These are phyloP conservation scores for Erodium texanum DNA, from an alignment of 441 rosid species.

Conservation along the genomic window DNA sequence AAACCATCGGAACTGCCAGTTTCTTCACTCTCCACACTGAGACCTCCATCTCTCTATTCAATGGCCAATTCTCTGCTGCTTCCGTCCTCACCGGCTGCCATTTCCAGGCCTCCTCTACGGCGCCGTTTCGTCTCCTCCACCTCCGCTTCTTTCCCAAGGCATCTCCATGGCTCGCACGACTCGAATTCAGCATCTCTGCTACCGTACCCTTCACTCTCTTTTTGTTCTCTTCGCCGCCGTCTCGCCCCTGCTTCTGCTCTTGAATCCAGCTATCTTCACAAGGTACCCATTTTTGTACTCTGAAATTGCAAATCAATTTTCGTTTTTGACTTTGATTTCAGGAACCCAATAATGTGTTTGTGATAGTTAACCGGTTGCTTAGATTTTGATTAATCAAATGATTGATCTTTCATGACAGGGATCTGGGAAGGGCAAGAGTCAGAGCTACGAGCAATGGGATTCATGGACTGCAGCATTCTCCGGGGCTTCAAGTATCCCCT, in stretches of 20 bases:
- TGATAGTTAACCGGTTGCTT: no score
- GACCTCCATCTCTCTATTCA: not conserved
- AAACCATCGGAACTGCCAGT: not conserved
- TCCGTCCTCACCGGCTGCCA: no score
- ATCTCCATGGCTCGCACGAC: no score
- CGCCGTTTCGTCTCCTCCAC: slow-evolving; percentile 4
- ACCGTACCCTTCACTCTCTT: no score
- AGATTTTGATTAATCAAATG: no score
- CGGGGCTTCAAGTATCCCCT: slow-evolving; percentile 36
- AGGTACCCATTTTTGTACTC: no score
- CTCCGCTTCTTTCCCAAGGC: not conserved
- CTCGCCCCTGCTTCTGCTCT: not conserved
- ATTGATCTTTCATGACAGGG: not conserved
- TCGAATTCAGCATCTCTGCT: not conserved
- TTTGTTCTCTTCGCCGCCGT: slow-evolving; percentile 3
- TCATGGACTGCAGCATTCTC: not conserved
- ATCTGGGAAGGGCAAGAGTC: not conserved
- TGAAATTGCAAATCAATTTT: no score
- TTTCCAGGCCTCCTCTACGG: not conserved
- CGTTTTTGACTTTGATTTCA: no score
- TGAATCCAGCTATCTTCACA: not conserved
- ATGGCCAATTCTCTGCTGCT: not conserved
- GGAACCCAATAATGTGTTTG: no score
- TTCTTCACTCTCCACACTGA: not conserved
- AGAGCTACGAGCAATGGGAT: slow-evolving; percentile 3